Base-by-base conservation (phyloP, 345 rosid genomes). In the Linum trigynum region DNA sequence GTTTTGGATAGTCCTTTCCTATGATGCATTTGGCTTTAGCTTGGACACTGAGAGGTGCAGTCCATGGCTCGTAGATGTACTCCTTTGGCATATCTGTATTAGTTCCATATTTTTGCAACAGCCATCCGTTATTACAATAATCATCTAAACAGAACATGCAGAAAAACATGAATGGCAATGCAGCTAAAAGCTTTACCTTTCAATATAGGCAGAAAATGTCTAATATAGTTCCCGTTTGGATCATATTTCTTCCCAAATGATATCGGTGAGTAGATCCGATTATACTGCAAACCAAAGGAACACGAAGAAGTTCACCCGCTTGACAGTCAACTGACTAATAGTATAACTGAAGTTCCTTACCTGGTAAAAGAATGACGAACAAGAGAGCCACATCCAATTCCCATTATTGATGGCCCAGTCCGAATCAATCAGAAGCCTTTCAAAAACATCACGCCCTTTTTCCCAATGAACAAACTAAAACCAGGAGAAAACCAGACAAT, bases 301-400 rank as follows among this genome's bases (percentile, higher is more conserved):
- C 32, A 32, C 11, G 60, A 50, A 57, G 67, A 66, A 38, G 8
- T 41, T 63, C 53, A 62, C 55, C 15, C 14, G 16, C 37, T 57
- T 23, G 37, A 17, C 0, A 38, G 38, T 6, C 53, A 41, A 50
- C 5, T 64, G 59, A 67, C 8, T 48, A 37, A 53, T 14, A 67
- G 3, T 4, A 35, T 55, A 45, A 16, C 37, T 62, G 58, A 69
- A 12, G 40, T 45, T 41, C 56, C 39, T 1, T 63, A 78, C 97
- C 98, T 90, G 98, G 79, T 92, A 90, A 81, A 92, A 92, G 85
- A 92, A 92, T 1, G 98, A 90, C 11, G 98, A 92, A 69, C 98
- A 90, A 5, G 98, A 92, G 62, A 90, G 79, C 98, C 98, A 92
- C 67, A 87, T 70, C 98, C 98, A 90, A 61, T 92, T 92, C 16